A percentile compares a stretch with the other conserved stretches of the same genome.
These are phyloP conservation scores for Stagonosporopsis rhizophila DNA, from an alignment of 2,329 filamentous ascomycete species.

Conservation along the genomic window DNA sequence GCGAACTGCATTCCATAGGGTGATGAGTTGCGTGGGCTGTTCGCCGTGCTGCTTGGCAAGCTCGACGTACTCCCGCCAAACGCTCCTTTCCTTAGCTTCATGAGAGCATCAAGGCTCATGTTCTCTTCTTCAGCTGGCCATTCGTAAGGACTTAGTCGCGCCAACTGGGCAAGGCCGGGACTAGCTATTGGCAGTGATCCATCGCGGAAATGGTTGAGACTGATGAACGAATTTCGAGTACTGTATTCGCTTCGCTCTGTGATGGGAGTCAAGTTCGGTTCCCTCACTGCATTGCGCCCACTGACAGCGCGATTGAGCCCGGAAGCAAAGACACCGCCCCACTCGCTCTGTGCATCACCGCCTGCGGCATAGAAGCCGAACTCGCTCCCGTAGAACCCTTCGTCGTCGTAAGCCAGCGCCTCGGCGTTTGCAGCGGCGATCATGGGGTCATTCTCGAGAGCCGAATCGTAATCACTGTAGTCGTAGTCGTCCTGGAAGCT, in stretches of 20 bases:
- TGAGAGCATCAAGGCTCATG: slow-evolving; percentile 75
- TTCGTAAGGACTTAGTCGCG: slow-evolving; percentile 63
- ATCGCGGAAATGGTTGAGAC: slow-evolving; percentile 64
- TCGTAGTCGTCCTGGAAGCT: slow-evolving; percentile 57
- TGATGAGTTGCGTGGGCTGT: slow-evolving; percentile 48
- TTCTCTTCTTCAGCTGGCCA: slow-evolving; percentile 65
- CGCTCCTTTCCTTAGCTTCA: slow-evolving; percentile 75
- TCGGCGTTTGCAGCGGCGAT: slow-evolving; percentile 96
- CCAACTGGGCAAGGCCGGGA: slow-evolving; percentile 74
- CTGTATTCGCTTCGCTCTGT: slow-evolving; percentile 96
- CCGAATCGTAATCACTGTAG: slow-evolving; percentile 62
- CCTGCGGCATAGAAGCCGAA: slow-evolving; percentile 89
- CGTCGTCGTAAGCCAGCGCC: slow-evolving; percentile 87
- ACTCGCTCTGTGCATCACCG: slow-evolving; percentile 66
- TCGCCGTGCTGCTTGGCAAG: slow-evolving; percentile 59
- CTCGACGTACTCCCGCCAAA: slow-evolving; percentile 85
- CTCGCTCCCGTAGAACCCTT: slow-evolving; percentile 94
- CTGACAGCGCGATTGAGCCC: slow-evolving; percentile 72
- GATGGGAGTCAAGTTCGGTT: slow-evolving; percentile 94
- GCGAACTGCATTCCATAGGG: slow-evolving; percentile 49
- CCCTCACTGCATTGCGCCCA: slow-evolving; percentile 68
- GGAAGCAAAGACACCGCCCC: slow-evolving; percentile 87
- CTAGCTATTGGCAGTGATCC: slow-evolving; percentile 64
- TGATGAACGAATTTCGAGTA: slow-evolving; percentile 89
- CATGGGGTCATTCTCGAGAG: slow-evolving; percentile 76